phyloP scores from a whole-genome alignment of 1,284 basidiomycete genomes.

The Megacollybia platyphylla region DNA sequence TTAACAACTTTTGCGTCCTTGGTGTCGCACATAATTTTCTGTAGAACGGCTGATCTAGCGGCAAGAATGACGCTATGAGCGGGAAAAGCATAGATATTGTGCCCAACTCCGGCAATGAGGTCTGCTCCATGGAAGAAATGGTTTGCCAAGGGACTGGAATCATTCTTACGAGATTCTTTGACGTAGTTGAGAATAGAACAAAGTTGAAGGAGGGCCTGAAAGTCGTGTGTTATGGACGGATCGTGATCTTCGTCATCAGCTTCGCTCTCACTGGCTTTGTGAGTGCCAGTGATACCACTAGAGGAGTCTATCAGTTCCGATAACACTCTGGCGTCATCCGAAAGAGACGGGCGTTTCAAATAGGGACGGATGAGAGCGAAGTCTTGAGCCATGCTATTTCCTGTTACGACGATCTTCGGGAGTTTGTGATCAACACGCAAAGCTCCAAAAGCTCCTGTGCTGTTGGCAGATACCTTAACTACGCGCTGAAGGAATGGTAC shows the following conservation, averaged over 20 bases:
- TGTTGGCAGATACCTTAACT: slow-evolving; percentile 77
- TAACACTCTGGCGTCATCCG: not conserved
- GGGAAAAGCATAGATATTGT: slow-evolving; percentile 29
- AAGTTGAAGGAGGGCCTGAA: slow-evolving; percentile 22
- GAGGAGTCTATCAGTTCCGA: not conserved
- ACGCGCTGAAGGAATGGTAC: slow-evolving; percentile 80
- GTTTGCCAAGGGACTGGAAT: not conserved
- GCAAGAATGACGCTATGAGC: slow-evolving; percentile 59
- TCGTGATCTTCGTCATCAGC: slow-evolving; percentile 27
- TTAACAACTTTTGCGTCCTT: slow-evolving; percentile 9
- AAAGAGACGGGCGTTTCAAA: slow-evolving; percentile 3
- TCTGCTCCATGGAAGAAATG: slow-evolving; percentile 46
- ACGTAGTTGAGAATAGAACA: slow-evolving; percentile 21
- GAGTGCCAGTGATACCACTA: slow-evolving; percentile 1
- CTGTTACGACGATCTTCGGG: slow-evolving; percentile 40
- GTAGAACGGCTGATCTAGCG: slow-evolving; percentile 43
- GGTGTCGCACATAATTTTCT: slow-evolving; percentile 25
- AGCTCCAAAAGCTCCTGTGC: slow-evolving; percentile 83
- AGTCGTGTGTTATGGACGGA: slow-evolving; percentile 34
- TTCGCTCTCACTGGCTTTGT: slow-evolving; percentile 7
- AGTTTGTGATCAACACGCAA: slow-evolving; percentile 67
- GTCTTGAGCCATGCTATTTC: slow-evolving; percentile 58
- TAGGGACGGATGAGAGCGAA: slow-evolving; percentile 56
- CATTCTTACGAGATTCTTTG: slow-evolving; percentile 7
- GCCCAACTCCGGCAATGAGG: slow-evolving; percentile 33